Conservation (phyloP, 1,284 basidiomycete genomes). For the Ceratobasidium sp. region DNA sequence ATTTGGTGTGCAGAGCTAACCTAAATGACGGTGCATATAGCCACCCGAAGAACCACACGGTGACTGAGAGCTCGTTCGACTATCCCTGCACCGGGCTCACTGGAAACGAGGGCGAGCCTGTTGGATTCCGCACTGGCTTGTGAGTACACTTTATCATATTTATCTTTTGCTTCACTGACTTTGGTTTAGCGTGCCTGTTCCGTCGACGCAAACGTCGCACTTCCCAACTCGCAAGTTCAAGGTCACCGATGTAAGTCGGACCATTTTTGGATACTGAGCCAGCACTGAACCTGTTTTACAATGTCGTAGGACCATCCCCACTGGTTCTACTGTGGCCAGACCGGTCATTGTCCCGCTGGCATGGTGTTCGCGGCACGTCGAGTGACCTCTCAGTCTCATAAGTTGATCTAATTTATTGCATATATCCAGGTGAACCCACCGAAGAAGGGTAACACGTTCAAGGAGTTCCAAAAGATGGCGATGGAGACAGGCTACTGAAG, state of each 20-base stretch:
- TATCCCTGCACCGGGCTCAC: slow-evolving; percentile 15
- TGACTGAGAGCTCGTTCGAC: slow-evolving; percentile 41
- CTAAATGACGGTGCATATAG: background rate
- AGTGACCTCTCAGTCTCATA: background rate
- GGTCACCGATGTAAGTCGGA: too few species aligned
- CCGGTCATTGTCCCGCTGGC: slow-evolving; percentile 23
- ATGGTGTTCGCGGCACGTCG: slow-evolving; percentile 45
- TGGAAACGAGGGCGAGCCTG: background rate
- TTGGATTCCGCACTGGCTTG: slow-evolving; percentile 42
- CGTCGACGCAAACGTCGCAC: slow-evolving; percentile 8
- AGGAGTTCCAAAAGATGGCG: slow-evolving; percentile 21
- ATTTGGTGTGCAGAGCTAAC: too few species aligned
- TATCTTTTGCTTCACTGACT: background rate
- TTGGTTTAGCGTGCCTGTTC: slow-evolving; percentile 19
- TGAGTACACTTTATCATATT: background rate
- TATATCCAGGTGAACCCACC: slow-evolving; percentile 21
- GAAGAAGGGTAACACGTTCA: slow-evolving; percentile 26
- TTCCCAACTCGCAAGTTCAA: too few species aligned
- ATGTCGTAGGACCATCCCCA: slow-evolving; percentile 10
- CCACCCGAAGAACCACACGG: slow-evolving; percentile 43
- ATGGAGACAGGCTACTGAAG: background rate
- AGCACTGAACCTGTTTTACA: background rate
- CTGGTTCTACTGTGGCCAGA: slow-evolving; percentile 46
- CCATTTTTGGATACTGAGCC: background rate
- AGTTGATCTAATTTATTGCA: background rate